Evolutionary conservation across 176 grass and related monocot species (phyloP).

Genomic region (Carex pumila): DNA sequence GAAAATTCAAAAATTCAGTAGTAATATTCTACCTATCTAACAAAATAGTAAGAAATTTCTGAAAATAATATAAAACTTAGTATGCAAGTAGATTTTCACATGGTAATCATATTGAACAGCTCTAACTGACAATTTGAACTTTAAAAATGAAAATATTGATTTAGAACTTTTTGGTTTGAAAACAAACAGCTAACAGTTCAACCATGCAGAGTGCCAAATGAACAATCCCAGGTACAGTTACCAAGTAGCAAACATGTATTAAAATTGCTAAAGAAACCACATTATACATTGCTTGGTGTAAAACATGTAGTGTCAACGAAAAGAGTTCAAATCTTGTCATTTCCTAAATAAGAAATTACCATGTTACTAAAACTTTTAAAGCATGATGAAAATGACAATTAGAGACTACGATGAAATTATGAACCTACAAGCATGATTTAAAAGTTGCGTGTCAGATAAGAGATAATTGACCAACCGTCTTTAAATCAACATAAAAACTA

Average conservation of each 20-base stretch:
- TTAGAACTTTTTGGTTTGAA: neutral
- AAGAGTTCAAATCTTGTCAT: neutral
- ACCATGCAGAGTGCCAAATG: neutral
- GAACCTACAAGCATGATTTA: neutral
- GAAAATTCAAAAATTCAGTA: too few relatives aligned
- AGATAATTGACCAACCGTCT: neutral
- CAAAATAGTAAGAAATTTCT: too few relatives aligned
- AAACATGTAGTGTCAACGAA: neutral
- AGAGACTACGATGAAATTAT: neutral
- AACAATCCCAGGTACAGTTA: neutral
- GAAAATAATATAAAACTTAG: too few relatives aligned
- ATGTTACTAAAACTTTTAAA: neutral
- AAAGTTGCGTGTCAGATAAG: neutral
- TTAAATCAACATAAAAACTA: neutral
- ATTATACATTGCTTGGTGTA: neutral
- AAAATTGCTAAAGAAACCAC: neutral
- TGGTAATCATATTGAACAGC: too few relatives aligned
- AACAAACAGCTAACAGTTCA: neutral
- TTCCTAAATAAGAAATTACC: neutral
- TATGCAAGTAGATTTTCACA: too few relatives aligned
- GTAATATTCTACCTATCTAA: too few relatives aligned
- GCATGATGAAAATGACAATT: neutral
- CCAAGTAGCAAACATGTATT: neutral
- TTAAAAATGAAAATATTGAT: too few relatives aligned
- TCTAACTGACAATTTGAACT: too few relatives aligned